phyloP scores from a whole-genome alignment of 768 basidiomycete genomes.

The Pleurotus platypus region DNA sequence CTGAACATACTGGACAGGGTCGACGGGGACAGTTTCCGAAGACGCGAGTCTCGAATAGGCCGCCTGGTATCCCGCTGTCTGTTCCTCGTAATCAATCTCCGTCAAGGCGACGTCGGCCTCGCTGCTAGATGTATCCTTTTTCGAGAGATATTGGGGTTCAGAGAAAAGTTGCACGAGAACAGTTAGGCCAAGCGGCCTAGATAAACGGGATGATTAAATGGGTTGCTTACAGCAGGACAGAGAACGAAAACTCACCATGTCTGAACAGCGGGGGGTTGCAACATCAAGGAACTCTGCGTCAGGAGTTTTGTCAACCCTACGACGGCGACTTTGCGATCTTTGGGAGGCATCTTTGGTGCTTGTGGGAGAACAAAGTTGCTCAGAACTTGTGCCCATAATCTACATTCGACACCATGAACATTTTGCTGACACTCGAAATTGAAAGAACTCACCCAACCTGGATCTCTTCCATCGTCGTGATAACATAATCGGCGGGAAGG shows the following conservation, averaged over 20 bases:
- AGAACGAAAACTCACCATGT: slow-evolving; percentile 50
- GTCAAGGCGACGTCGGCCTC: slow-evolving; percentile 59
- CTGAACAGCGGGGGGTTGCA: slow-evolving; percentile 56
- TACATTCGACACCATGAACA: slow-evolving; percentile 8
- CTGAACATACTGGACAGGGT: slow-evolving; percentile 59
- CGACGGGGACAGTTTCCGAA: slow-evolving; percentile 52
- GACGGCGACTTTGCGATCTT: slow-evolving; percentile 81
- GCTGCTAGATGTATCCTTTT: slow-evolving; percentile 30
- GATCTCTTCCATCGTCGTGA: slow-evolving; percentile 75
- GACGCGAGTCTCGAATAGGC: slow-evolving; percentile 91
- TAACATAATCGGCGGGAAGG: slow-evolving; percentile 75
- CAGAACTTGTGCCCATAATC: slow-evolving; percentile 78
- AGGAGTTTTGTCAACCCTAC: slow-evolving; percentile 80
- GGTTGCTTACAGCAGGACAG: neutral
- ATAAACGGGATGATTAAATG: slow-evolving; percentile 39
- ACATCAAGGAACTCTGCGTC: slow-evolving; percentile 68
- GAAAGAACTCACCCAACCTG: slow-evolving; percentile 66
- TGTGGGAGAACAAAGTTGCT: slow-evolving; percentile 78
- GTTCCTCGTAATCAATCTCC: slow-evolving; percentile 87
- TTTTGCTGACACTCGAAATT: too few species aligned
- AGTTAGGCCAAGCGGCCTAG: slow-evolving; percentile 49
- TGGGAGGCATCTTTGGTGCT: slow-evolving; percentile 72
- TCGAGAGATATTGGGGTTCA: slow-evolving; percentile 68
- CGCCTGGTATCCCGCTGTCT: slow-evolving; percentile 87
- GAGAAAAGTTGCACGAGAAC: slow-evolving; percentile 74